A percentile compares a stretch with the other conserved stretches of the same genome.
phyloP scores from a whole-genome alignment of 208 protist genomes.

The Leishmania martiniquensis region DNA sequence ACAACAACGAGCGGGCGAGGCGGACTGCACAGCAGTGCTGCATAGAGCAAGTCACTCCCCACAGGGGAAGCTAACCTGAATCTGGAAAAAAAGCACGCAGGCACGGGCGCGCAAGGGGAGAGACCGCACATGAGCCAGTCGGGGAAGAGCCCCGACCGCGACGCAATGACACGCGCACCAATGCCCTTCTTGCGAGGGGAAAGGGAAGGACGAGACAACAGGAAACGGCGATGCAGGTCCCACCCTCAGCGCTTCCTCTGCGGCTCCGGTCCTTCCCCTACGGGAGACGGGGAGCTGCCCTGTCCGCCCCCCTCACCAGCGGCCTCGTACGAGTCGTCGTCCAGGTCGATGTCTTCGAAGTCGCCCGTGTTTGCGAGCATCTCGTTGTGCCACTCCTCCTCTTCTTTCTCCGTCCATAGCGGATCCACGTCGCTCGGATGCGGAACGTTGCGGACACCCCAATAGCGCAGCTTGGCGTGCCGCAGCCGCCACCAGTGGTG shows the following conservation, averaged over 20 bases:
- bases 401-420: conserved; percentile 92
- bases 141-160: neutral
- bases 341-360: conserved; percentile 88
- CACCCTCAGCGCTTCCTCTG: conserved; percentile 33
- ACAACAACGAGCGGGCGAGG: neutral
- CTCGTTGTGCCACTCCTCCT: conserved; percentile 93
- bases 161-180: neutral
- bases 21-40: neutral
- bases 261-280: conserved; percentile 26
- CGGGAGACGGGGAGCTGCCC: conserved; percentile 3
- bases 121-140: no score
- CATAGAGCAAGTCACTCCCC: neutral
- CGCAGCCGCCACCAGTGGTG: conserved; percentile 92
- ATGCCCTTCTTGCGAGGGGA: neutral
- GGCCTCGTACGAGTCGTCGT: conserved; percentile 67
- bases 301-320: conserved; percentile 57
- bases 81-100: neutral
- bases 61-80: neutral
- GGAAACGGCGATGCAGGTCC: no score
- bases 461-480: conserved; percentile 91
- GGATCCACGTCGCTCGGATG: conserved; percentile 91
- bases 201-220: neutral
- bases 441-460: conserved; percentile 92
- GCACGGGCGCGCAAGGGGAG: no score
- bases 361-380: conserved; percentile 88